Percentiles rank a stretch among this genome's conserved stretches.
Conservation (phyloP, 2,329 filamentous ascomycete genomes). For the Teratosphaeriaceae sp. region DNA sequence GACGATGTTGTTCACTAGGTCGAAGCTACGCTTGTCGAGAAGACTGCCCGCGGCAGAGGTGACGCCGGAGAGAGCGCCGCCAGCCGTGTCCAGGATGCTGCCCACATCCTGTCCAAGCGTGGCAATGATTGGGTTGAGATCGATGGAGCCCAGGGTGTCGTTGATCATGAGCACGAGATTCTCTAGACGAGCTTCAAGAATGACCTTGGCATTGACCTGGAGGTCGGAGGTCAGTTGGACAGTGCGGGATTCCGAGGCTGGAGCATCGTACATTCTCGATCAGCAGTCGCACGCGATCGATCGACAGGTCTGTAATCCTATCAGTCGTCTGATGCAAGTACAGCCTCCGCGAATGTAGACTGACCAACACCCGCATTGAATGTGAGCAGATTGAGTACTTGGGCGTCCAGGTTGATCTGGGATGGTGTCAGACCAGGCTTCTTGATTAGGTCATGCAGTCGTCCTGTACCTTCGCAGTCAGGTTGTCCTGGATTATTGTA, state of each 20-base stretch:
- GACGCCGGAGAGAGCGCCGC: slow-evolving; percentile 7
- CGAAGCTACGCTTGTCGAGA: slow-evolving; percentile 34
- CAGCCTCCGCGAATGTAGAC: background rate
- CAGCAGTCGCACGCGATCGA: slow-evolving; percentile 53
- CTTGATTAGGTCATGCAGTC: slow-evolving; percentile 35
- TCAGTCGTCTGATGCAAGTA: background rate
- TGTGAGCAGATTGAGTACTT: slow-evolving; percentile 52
- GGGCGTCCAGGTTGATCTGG: slow-evolving; percentile 50
- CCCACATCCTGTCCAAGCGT: slow-evolving; percentile 40
- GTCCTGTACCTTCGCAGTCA: slow-evolving; percentile 21
- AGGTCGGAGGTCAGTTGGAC: background rate
- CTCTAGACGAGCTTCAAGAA: slow-evolving; percentile 51
- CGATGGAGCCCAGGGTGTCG: slow-evolving; percentile 52
- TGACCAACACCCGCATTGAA: slow-evolving; percentile 43
- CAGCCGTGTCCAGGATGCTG: slow-evolving; percentile 13
- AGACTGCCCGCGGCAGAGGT: slow-evolving; percentile 6
- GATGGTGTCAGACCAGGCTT: slow-evolving; percentile 19
- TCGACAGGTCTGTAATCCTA: slow-evolving; percentile 28
- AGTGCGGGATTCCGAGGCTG: background rate
- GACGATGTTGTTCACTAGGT: slow-evolving; percentile 51
- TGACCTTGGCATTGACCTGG: slow-evolving; percentile 47
- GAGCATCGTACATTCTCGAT: slow-evolving; percentile 43
- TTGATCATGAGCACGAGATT: slow-evolving; percentile 56
- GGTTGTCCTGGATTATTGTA: background rate
- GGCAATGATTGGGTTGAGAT: slow-evolving; percentile 55